phyloP scores from a whole-genome alignment of 164 flowering plant species.

The Pachysandra terminalis region DNA sequence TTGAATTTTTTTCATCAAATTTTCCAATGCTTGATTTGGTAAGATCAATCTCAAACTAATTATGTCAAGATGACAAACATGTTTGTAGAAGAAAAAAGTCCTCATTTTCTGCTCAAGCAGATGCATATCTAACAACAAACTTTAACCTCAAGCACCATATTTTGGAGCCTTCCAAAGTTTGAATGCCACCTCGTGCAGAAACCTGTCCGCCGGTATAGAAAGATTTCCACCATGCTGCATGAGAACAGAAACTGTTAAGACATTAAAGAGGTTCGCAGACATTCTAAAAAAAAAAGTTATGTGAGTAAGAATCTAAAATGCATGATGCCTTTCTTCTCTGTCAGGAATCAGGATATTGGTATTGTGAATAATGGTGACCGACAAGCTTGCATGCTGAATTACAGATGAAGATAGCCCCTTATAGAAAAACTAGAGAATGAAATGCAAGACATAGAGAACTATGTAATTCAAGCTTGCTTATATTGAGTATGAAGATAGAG shows the following conservation, averaged over 20 bases:
- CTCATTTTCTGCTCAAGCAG: background rate
- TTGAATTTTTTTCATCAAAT: no score
- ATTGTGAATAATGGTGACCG: background rate
- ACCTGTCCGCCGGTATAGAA: conserved; percentile 76
- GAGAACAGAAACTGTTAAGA: background rate
- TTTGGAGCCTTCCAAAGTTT: conserved; percentile 71
- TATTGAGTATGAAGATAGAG: background rate
- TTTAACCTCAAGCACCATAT: conserved; percentile 53
- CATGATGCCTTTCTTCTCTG: background rate
- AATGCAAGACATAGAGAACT: background rate
- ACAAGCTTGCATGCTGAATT: background rate
- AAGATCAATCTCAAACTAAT: background rate
- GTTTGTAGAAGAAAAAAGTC: background rate
- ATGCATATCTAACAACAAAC: background rate
- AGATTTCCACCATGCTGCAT: conserved; percentile 72
- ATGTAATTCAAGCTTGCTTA: no score
- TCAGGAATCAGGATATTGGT: background rate
- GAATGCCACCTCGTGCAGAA: conserved; percentile 88
- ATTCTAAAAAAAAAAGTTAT: background rate
- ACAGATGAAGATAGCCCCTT: background rate
- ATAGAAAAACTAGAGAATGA: background rate
- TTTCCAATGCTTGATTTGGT: background rate
- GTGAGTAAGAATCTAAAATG: no score
- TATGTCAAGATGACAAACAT: background rate
- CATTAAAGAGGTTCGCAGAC: background rate